These are phyloP conservation scores for Hericium coralloides DNA, from an alignment of 768 basidiomycete genomes.

Conservation along the genomic window DNA sequence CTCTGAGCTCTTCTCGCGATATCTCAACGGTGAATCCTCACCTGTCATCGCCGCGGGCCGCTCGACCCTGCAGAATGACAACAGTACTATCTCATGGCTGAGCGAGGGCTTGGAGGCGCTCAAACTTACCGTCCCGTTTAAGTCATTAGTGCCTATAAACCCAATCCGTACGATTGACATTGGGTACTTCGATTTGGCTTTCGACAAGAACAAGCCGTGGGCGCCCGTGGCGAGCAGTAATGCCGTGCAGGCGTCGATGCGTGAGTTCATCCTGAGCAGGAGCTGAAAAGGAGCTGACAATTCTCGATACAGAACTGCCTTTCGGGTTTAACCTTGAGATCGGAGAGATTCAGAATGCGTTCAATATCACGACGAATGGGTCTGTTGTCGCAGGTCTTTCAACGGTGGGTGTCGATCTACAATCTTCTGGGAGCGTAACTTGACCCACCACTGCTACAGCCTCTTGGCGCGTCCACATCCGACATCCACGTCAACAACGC, in stretches of 20 bases:
- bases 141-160: conserved; percentile 39
- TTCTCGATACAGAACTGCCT: conserved; percentile 42
- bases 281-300: too few species aligned
- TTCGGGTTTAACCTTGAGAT: conserved; percentile 60
- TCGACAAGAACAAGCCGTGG: conserved; percentile 47
- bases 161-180: conserved; percentile 61
- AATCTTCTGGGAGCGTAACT: too few species aligned
- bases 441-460: conserved; percentile 26
- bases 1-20: conserved; percentile 60
- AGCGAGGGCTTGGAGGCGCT: conserved; percentile 50
- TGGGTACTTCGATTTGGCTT: conserved; percentile 46
- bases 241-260: conserved; percentile 48
- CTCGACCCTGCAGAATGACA: conserved; percentile 50
- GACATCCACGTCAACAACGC: conserved; percentile 41
- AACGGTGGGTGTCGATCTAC: conserved; percentile 31
- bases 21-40: conserved; percentile 54
- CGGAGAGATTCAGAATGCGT: conserved; percentile 53
- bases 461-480: conserved; percentile 55
- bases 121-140: conserved; percentile 55
- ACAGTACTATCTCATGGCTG: conserved; percentile 56
- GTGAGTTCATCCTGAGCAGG: conserved; percentile 25
- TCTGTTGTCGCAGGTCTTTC: conserved; percentile 46
- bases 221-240: conserved; percentile 46
- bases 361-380: conserved; percentile 49
- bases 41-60: conserved; percentile 50